Base-by-base conservation (phyloP, 257 asterid species). In the Prunella vulgaris region DNA sequence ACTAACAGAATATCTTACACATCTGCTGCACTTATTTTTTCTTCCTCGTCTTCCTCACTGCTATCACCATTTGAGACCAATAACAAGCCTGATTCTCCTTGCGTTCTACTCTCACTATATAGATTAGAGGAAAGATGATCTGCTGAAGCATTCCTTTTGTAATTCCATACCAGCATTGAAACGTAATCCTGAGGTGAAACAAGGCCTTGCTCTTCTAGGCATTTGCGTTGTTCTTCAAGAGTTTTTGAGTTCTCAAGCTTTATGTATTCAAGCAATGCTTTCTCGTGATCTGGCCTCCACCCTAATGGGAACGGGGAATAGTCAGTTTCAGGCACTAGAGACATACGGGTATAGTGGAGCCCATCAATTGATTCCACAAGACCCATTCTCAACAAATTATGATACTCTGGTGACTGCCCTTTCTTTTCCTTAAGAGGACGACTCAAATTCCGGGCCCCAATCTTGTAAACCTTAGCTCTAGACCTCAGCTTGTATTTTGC, bases 141-240 rank as follows among this genome's bases (percentile, higher is more conserved):
- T 20, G 79, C 10, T 61, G 85, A 82, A 66, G 90, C 83, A 75
- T 87, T 93, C 81, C 85, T 85, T 80, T 93, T 91, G 79, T 91
- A 90, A 73, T 89, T 93, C 99, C 97, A 93, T 22, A 93, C 97
- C 17, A 90, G 93, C 97, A 93, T 91, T 10, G 99, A 93, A 70
- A 86, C 79, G 76, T 81, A 88, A 79, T 93, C 97, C 82, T 90
- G 97, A 68, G 99, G 99, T 37, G 97, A 93, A 79, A 93, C 77
- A 52, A 91, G 79, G 59, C 99, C 99, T 81, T 86, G 87, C 68
- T 91, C 97, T 79, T 70, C 79, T 28, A 93, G 84, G 77, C 84
- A 81, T 10, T 79, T 69, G 18, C 75, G 83, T 57, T 91, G 95
- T 81, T 90, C 96, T 78, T 90, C 95, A 27, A 93, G 81, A 42